Base-by-base conservation (phyloP, 352 stramenopile genomes). In the Globisporangium paddicum region DNA sequence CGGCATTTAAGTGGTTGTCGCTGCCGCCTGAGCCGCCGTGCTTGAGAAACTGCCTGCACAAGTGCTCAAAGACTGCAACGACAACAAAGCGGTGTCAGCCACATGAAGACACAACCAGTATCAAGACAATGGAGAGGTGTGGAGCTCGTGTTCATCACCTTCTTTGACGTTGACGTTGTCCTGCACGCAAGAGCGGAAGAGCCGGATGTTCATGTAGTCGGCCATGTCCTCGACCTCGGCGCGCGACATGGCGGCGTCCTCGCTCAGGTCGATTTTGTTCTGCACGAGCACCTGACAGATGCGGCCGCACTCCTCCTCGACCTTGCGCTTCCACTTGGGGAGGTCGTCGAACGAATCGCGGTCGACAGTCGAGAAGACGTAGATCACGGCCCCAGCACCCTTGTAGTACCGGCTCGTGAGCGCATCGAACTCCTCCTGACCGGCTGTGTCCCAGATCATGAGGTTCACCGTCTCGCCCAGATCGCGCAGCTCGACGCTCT, bases 361-460 rank as follows among this genome's bases (percentile, higher is more conserved):
- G 57, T 90, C 81, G 19, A 82, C 75, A 0, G 78, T 89, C 11
- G 81, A 90, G 51, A 90, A 90, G 37, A 90, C 81, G 60, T 87
- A 90, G 49, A 90, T 77, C 35, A 86, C 81, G 0, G 78, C 81
- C 19, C 76, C 76, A 19, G 81, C 81, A 38, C 65, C 68, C 66
- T 87, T 87, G 60, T 91, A 95, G 62, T 93, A 93, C 56, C 77
- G 79, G 41, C 78, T 83, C 41, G 80, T 92, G 30, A 92, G 69
- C n/a, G 78, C 69, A 28, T 86, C 86, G 60, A 93, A 93, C 57
- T 90, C 71, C 69, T 93, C 82, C 49, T 94, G 80, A 21, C 82
- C 82, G 10, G 82, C 82, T 21, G 79, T 90, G 62, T 93, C 81
- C 82, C 84, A 93, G 59, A 94, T 87, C 84, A 89, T 84, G 48